Evolutionary conservation across 345 rosid species (phyloP), one percentile per base, ranked within the genome.

Genomic region (Salix viminalis): DNA sequence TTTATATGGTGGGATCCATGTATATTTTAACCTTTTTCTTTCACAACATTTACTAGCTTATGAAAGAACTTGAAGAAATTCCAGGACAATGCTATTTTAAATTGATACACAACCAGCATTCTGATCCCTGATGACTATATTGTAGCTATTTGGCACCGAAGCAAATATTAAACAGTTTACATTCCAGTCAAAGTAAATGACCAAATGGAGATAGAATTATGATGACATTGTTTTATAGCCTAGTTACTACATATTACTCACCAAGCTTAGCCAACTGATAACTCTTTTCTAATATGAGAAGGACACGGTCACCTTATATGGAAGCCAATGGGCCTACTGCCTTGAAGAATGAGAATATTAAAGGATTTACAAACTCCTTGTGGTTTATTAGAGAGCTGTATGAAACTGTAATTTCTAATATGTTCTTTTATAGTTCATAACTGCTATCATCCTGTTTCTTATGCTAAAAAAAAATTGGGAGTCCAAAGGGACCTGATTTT

Each of bases 371-470:
- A 1, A 16, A 15, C 2, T 26, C 71, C 14, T 15, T 13, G 64
- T 44, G 15, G 67, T 71, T 46, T 74, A 24, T 76, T 65, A 42
- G 75, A 60, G 32, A 11, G 28, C 39, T 50, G 62, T 23, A 16
- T 61, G 77, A 64, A 67, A 21, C 36, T 46, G 70, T 66, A 71
- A 67, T 19, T 50, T 41, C 26, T 32, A 61, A 21, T 34, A 75
- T 62, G 81, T 60, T n/a, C 6, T 58, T 65, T 75, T 30, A 30
- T 71, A 52, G 44, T 67, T 64, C 2, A 7, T 26, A 67, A 66
- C 54, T 52, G 3, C 4, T 61, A 71, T 39, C 70, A 69, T 72
- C 61, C 54, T 46, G 68, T 74, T 70, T 75, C 41, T 72, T 75
- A 56, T 39, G 42, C 64, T 34, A 32, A 12, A 41, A 23, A 39